These are phyloP conservation scores for Tulasnella sp. DNA, from an alignment of 768 basidiomycete genomes.

Conservation along the genomic window DNA sequence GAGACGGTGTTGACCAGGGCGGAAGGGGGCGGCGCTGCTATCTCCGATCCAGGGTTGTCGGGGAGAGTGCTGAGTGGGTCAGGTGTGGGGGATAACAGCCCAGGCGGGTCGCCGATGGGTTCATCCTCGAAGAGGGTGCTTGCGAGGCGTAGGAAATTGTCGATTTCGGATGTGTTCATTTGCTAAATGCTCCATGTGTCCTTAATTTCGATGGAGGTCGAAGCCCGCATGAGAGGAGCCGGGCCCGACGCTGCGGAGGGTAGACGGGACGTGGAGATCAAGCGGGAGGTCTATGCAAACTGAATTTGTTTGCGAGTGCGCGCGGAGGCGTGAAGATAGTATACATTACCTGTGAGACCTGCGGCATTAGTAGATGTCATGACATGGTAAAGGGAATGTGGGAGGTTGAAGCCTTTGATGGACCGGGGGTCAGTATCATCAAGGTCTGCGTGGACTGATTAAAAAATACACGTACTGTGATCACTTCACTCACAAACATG, in stretches of 20 bases:
- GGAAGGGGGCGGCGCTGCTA: background rate
- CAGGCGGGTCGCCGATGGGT: background rate
- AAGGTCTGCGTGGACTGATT: background rate
- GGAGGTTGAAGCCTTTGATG: background rate
- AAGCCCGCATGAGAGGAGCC: background rate
- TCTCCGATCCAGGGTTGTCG: background rate
- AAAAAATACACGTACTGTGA: background rate
- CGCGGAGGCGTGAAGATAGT: background rate
- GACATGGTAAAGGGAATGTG: background rate
- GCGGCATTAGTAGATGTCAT: background rate
- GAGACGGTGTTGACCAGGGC: background rate
- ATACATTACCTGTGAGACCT: background rate
- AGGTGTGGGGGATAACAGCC: background rate
- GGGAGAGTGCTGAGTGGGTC: background rate
- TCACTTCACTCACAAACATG: background rate
- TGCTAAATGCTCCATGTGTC: background rate
- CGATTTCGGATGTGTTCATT: background rate
- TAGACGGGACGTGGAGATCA: background rate
- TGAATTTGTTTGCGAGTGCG: background rate
- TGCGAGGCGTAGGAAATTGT: background rate
- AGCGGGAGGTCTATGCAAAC: background rate
- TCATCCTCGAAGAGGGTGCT: background rate
- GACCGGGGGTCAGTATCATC: background rate
- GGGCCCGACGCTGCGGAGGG: background rate
- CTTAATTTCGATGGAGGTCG: background rate